Percentiles rank a stretch among this genome's conserved stretches.
phyloP scores from a whole-genome alignment of 257 asterid genomes.

The Schizonepeta tenuifolia region DNA sequence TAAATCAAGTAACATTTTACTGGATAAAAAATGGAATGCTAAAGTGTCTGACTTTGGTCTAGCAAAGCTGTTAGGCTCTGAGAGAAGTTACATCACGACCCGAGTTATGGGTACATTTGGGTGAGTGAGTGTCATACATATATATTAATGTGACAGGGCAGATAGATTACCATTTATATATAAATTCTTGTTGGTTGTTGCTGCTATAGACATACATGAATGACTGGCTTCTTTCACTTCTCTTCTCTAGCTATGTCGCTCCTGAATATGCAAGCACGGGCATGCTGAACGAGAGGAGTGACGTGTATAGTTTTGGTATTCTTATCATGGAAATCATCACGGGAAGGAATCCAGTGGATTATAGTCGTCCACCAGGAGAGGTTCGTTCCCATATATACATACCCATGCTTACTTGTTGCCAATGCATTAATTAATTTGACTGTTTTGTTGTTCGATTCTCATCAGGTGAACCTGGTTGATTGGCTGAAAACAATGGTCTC shows the following conservation, averaged over 20 bases:
- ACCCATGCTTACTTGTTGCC: slow-evolving; percentile 8
- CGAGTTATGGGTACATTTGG: slow-evolving; percentile 99
- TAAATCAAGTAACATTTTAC: slow-evolving; percentile 86
- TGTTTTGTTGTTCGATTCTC: slow-evolving; percentile 24
- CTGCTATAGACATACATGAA: neutral
- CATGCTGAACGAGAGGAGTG: slow-evolving; percentile 91
- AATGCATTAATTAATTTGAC: slow-evolving; percentile 12
- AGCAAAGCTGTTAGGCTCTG: slow-evolving; percentile 87
- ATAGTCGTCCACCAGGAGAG: slow-evolving; percentile 86
- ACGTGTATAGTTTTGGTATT: slow-evolving; percentile 91
- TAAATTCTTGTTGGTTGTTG: no score
- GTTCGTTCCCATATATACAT: slow-evolving; percentile 44
- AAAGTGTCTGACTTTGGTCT: slow-evolving; percentile 93
- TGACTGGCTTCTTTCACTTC: slow-evolving; percentile 17
- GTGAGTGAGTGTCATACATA: slow-evolving; percentile 41
- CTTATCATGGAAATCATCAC: slow-evolving; percentile 86
- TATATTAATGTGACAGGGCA: neutral
- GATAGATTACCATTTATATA: neutral
- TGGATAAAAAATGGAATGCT: slow-evolving; percentile 78
- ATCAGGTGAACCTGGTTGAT: slow-evolving; percentile 87
- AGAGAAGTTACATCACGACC: slow-evolving; percentile 78
- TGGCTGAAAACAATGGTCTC: slow-evolving; percentile 96
- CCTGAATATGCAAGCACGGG: slow-evolving; percentile 98
- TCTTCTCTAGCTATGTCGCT: slow-evolving; percentile 77
- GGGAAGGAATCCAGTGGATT: slow-evolving; percentile 90